phyloP scores from a whole-genome alignment of 2,329 filamentous ascomycete genomes.

The Alternaria sp. region DNA sequence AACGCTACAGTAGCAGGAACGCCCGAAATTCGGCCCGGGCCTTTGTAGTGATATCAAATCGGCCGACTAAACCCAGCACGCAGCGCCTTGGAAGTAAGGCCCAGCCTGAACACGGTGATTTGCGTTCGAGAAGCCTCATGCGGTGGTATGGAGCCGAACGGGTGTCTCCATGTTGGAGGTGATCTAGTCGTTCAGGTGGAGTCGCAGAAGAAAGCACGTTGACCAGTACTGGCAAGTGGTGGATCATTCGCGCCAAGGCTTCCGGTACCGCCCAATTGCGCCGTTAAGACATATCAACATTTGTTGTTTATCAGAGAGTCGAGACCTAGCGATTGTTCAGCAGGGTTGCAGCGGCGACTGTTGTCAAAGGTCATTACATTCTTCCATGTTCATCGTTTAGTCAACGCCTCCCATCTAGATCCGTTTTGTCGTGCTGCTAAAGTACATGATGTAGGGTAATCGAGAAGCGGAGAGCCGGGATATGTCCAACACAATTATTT shows the following conservation, averaged over 20 bases:
- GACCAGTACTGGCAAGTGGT: not conserved
- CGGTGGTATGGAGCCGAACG: not conserved
- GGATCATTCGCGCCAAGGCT: not conserved
- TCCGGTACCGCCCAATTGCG: not conserved
- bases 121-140: not conserved
- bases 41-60: not conserved
- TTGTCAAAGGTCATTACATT: slow-evolving; percentile 29
- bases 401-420: slow-evolving; percentile 34
- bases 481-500: slow-evolving; percentile 32
- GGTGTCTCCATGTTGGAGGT: not conserved
- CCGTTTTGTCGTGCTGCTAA: slow-evolving; percentile 34
- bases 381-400: slow-evolving; percentile 26
- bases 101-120: not conserved
- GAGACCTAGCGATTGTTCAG: not conserved
- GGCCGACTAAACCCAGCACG: not conserved
- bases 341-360: not conserved
- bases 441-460: slow-evolving; percentile 35
- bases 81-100: not conserved
- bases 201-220: not conserved
- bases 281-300: not conserved
- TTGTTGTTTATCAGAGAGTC: not conserved
- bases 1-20: not conserved
- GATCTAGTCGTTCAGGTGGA: not conserved
- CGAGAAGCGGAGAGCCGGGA: slow-evolving; percentile 39
- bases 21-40: not conserved